Conservation (phyloP, 805 yeast genomes). For the Tetrapisispora arboricola region DNA sequence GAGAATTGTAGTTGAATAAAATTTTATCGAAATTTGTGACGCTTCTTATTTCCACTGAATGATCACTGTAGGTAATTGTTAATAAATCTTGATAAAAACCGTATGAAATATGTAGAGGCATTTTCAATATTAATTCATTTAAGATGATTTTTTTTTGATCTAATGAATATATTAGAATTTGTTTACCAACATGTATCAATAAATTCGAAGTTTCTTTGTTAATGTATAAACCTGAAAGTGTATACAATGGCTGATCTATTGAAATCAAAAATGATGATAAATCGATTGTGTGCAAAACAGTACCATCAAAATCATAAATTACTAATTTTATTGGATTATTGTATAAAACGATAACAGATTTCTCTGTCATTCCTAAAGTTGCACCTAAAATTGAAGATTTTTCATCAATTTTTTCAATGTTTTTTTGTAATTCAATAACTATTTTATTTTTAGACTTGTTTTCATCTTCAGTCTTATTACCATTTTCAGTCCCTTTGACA, state of each 20-base stretch:
- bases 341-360: conserved; percentile 21
- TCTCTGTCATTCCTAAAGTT: conserved; percentile 26
- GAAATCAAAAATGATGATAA: not conserved
- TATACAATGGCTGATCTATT: not conserved
- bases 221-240: conserved; percentile 9
- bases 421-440: conserved; percentile 2
- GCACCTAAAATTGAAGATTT: conserved; percentile 10
- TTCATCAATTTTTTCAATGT: conserved; percentile 5
- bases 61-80: conserved; percentile 14
- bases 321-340: conserved; percentile 15
- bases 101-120: conserved; percentile 10
- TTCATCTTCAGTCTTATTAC: not conserved
- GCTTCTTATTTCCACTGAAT: conserved; percentile 19
- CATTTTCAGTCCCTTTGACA: no score
- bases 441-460: conserved; percentile 2
- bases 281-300: conserved; percentile 13
- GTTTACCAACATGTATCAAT: conserved; percentile 16
- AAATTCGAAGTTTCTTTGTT: conserved; percentile 26
- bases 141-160: conserved; percentile 22
- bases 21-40: conserved; percentile 12
- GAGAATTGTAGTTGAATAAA: conserved; percentile 7
- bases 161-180: conserved; percentile 22
- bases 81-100: conserved; percentile 9
- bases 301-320: conserved; percentile 24
- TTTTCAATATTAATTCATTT: conserved; percentile 6